Percentiles rank a stretch among this genome's conserved stretches.
These are phyloP conservation scores for Fusarium guadeloupense DNA, from an alignment of 2,329 filamentous ascomycete genomes.

Conservation along the genomic window DNA sequence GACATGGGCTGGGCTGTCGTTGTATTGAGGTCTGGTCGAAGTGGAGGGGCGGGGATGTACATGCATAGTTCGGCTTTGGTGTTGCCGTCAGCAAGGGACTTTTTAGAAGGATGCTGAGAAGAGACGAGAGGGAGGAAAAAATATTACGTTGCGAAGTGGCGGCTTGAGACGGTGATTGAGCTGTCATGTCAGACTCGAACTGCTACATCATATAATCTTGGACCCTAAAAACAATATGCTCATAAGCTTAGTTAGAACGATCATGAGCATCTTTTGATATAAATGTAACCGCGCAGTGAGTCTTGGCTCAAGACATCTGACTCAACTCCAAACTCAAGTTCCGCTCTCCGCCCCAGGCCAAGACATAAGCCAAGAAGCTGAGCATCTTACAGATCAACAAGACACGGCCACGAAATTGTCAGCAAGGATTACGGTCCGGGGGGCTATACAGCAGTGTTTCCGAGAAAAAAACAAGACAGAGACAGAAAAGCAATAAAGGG, in stretches of 20 bases:
- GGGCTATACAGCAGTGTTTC: too few relatives aligned
- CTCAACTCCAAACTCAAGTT: background rate
- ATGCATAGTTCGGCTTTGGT: slow-evolving; percentile 4
- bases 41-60: background rate
- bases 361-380: slow-evolving; percentile 13
- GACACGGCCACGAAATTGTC: slow-evolving; percentile 14
- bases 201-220: too few relatives aligned
- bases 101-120: background rate
- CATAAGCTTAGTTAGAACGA: too few relatives aligned
- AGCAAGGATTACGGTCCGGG: background rate
- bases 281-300: slow-evolving; percentile 16
- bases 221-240: too few relatives aligned
- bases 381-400: slow-evolving; percentile 9
- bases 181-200: slow-evolving; percentile 12
- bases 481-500: background rate
- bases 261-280: background rate
- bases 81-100: slow-evolving; percentile 14
- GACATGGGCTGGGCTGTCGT: background rate
- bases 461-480: too few relatives aligned
- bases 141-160: background rate
- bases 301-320: slow-evolving; percentile 13
- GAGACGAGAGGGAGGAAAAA: background rate
- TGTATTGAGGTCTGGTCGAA: background rate
- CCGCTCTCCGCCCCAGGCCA: slow-evolving; percentile 16
- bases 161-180: background rate